phyloP scores from a whole-genome alignment of 192 early-diverging fungal genomes.

The Mortierella hygrophila region DNA sequence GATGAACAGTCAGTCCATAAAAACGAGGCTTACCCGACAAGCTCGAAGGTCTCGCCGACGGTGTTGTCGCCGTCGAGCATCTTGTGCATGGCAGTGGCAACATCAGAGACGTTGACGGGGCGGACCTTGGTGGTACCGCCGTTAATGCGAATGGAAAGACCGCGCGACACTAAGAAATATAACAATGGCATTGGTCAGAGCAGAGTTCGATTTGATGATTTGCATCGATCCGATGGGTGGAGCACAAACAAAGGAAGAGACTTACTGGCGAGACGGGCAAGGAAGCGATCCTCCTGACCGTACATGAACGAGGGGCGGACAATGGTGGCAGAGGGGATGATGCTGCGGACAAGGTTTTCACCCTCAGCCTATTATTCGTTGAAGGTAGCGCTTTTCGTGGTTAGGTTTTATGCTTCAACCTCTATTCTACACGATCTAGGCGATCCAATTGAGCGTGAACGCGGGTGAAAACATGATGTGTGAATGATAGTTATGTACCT shows the following conservation, averaged over 20 bases:
- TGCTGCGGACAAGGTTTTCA: conserved; percentile 89
- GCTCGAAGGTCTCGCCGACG: conserved; percentile 90
- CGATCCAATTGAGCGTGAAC: neutral
- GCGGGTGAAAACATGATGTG: neutral
- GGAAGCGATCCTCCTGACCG: conserved; percentile 94
- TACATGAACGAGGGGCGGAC: conserved; percentile 91
- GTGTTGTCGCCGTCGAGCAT: conserved; percentile 80
- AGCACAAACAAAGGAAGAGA: neutral
- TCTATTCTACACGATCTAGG: neutral
- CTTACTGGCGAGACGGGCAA: conserved; percentile 86
- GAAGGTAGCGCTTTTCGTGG: neutral
- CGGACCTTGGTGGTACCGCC: conserved; percentile 74
- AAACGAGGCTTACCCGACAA: conserved; percentile 73
- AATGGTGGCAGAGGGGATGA: conserved; percentile 94
- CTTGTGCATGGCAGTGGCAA: conserved; percentile 85
- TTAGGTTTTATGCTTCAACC: neutral
- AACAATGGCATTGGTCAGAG: neutral
- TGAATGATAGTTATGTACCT: conserved; percentile 65
- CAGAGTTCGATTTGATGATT: neutral
- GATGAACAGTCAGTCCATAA: too few relatives aligned
- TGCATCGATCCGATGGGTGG: neutral
- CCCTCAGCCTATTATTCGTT: conserved; percentile 77
- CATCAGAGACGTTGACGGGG: conserved; percentile 85
- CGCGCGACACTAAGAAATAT: conserved; percentile 47
- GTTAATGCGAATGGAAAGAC: conserved; percentile 74